Conservation (phyloP, 2,329 filamentous ascomycete species). For the Penicillium hesseltinei region DNA sequence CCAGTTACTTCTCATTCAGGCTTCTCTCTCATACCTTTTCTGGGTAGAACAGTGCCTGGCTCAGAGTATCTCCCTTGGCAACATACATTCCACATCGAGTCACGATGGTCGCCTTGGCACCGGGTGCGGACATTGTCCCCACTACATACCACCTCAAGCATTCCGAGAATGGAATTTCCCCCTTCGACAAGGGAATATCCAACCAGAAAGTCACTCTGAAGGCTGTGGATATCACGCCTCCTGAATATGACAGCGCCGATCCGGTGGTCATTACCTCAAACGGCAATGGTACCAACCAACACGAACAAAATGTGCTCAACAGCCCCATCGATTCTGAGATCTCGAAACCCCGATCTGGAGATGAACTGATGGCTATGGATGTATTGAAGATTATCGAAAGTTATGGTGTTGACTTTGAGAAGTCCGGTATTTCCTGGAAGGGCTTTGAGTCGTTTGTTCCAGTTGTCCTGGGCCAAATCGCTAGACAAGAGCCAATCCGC, state of each 20-base stretch:
- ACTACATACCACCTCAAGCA: slow-evolving; percentile 6
- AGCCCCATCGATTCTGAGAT: neutral
- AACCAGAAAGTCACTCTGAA: neutral
- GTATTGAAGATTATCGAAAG: slow-evolving; percentile 27
- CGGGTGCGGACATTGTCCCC: slow-evolving; percentile 13
- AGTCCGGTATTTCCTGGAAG: slow-evolving; percentile 25
- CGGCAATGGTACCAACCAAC: slow-evolving; percentile 11
- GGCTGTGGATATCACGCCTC: neutral
- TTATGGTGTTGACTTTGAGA: slow-evolving; percentile 30
- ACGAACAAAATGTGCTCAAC: slow-evolving; percentile 8
- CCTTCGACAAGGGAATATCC: neutral
- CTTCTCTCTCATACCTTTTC: neutral
- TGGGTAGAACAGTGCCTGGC: neutral
- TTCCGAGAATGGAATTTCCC: slow-evolving; percentile 6
- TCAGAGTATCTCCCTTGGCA: slow-evolving; percentile 2
- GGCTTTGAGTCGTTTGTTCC: slow-evolving; percentile 27
- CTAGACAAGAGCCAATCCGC: slow-evolving; percentile 25
- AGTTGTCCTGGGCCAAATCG: slow-evolving; percentile 20
- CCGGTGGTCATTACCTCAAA: slow-evolving; percentile 14
- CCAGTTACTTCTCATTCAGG: neutral
- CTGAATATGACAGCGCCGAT: slow-evolving; percentile 11
- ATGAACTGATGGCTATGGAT: slow-evolving; percentile 15
- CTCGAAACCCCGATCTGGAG: neutral
- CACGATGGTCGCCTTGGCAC: slow-evolving; percentile 20
- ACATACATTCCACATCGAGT: neutral